phyloP scores from a whole-genome alignment of 495 filamentous ascomycete genomes.

The Hypomontagnella submonticulosa region DNA sequence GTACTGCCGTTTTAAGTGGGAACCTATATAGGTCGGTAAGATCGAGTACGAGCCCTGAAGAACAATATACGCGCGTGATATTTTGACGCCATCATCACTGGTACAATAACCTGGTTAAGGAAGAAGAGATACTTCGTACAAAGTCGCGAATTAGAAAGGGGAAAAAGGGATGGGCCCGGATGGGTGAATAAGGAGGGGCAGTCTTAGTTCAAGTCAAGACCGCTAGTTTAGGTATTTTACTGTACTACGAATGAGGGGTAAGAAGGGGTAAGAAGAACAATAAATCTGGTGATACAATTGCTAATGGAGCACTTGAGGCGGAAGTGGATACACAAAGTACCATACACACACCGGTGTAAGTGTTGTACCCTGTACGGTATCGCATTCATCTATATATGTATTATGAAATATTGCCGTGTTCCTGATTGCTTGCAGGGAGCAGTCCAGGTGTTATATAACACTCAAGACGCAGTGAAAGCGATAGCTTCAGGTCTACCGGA shows the following conservation, averaged over 20 bases:
- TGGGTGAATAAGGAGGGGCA: conserved; percentile 21
- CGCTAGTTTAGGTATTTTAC: conserved; percentile 10
- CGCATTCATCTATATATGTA: not conserved
- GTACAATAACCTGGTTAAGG: not conserved
- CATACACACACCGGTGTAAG: conserved; percentile 6
- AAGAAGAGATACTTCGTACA: not conserved
- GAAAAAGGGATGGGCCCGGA: not conserved
- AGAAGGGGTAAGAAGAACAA: not conserved
- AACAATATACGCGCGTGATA: conserved; percentile 11
- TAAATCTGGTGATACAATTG: conserved; percentile 26
- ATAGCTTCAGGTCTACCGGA: too few species aligned
- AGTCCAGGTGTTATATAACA: too few species aligned
- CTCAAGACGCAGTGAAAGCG: too few species aligned
- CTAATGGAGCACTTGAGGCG: conserved; percentile 20
- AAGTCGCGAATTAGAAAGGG: conserved; percentile 5
- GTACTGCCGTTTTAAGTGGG: too few species aligned
- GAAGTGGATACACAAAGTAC: conserved; percentile 24
- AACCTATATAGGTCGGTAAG: not conserved
- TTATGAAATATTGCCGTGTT: not conserved
- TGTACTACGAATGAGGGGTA: conserved; percentile 23
- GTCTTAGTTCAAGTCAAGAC: conserved; percentile 10
- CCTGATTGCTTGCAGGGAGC: not conserved
- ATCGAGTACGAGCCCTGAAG: conserved; percentile 8
- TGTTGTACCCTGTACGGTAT: conserved; percentile 17
- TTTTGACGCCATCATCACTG: conserved; percentile 6